Conservation (phyloP, 345 rosid species). For the Acer yangbiense region DNA sequence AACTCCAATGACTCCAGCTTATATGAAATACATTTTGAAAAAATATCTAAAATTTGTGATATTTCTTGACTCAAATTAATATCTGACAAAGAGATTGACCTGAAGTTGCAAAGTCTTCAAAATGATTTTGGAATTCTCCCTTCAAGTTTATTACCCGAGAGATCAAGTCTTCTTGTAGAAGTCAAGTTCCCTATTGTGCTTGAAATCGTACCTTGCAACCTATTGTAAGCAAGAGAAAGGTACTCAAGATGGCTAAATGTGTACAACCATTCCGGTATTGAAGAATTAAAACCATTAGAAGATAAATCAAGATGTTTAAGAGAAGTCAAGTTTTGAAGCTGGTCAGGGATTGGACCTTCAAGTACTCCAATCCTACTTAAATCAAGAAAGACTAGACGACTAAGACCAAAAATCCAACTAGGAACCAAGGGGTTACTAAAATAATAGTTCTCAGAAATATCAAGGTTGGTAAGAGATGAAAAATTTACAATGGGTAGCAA, state of each 20-base stretch:
- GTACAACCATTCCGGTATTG: slow-evolving; percentile 16
- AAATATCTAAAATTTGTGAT: neutral
- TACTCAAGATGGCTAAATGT: neutral
- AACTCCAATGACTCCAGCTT: neutral
- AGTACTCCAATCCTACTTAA: too few relatives aligned
- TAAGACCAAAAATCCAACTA: neutral
- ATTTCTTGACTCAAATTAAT: neutral
- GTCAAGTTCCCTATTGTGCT: slow-evolving; percentile 21
- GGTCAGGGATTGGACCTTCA: neutral
- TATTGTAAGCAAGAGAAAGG: neutral
- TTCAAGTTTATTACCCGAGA: neutral
- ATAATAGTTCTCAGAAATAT: neutral
- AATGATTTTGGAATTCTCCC: slow-evolving; percentile 2
- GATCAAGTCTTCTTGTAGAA: neutral
- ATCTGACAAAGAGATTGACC: neutral
- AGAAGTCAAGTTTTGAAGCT: neutral
- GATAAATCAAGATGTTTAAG: slow-evolving; percentile 11
- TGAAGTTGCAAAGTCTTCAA: neutral
- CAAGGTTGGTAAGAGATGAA: neutral
- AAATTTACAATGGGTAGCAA: neutral
- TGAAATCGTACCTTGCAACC: slow-evolving; percentile 11
- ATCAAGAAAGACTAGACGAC: neutral
- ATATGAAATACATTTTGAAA: neutral
- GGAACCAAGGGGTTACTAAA: neutral
- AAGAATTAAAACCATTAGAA: neutral